These are phyloP conservation scores for Telopea speciosissima DNA, from an alignment of 177 flowering plant genomes.

Conservation along the genomic window DNA sequence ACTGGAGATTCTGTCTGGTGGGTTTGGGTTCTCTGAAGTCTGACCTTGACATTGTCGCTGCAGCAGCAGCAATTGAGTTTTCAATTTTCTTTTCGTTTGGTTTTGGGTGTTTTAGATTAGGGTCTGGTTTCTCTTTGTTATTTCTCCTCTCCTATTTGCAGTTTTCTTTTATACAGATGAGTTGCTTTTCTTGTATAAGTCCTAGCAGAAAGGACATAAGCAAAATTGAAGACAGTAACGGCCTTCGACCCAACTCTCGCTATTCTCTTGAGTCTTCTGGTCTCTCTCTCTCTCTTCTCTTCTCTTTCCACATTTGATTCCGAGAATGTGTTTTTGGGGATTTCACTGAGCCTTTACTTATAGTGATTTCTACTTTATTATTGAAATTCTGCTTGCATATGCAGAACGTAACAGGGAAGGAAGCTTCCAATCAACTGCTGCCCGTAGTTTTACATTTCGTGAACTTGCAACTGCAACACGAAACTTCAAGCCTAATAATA, in stretches of 20 bases:
- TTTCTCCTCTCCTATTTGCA: not conserved
- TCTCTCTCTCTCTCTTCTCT: not conserved
- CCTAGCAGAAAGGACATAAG: conserved; percentile 19
- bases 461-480: conserved; percentile 41
- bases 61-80: too few species aligned
- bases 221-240: conserved; percentile 21
- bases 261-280: conserved; percentile 15
- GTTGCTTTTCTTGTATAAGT: conserved; percentile 31
- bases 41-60: too few species aligned
- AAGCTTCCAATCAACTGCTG: conserved; percentile 7
- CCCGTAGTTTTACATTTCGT: conserved; percentile 30
- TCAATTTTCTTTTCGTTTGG: too few species aligned
- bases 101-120: not conserved
- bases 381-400: not conserved
- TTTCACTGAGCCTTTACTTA: not conserved
- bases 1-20: not conserved
- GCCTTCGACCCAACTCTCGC: conserved; percentile 20
- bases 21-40: too few species aligned
- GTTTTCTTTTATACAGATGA: conserved; percentile 21
- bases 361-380: too few species aligned
- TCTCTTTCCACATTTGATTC: not conserved
- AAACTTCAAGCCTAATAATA: conserved; percentile 29
- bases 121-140: not conserved
- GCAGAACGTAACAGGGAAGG: conserved; percentile 21
- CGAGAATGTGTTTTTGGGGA: not conserved